Evolutionary conservation across 169 alveolate species (phyloP).

Genomic region (Amoebophrya sp.): DNA sequence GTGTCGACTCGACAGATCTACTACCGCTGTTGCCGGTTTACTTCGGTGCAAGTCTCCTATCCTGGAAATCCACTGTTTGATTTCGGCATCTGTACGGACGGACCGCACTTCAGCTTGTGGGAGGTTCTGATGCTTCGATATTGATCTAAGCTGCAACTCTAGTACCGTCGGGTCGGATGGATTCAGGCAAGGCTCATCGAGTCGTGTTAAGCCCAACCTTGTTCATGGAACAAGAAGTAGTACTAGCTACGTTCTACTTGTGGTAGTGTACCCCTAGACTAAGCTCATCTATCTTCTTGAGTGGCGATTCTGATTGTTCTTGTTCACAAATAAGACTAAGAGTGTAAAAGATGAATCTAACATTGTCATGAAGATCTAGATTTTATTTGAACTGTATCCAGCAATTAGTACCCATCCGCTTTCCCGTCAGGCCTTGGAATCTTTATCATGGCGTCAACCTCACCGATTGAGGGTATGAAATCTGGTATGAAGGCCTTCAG

Average conservation of each 20-base stretch:
- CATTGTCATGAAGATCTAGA: too few species aligned
- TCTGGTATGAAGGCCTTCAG: slow-evolving; percentile 71
- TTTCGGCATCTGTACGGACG: slow-evolving; percentile 34
- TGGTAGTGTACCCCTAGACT: too few species aligned
- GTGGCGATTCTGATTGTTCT: too few species aligned
- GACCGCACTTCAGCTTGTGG: neutral
- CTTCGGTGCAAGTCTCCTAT: slow-evolving; percentile 65
- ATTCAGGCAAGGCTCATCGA: slow-evolving; percentile 70
- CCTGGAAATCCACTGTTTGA: slow-evolving; percentile 66
- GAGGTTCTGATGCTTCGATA: neutral
- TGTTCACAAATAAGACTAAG: too few species aligned
- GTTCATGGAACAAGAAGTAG: too few species aligned
- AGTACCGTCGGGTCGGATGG: slow-evolving; percentile 63
- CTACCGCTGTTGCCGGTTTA: slow-evolving; percentile 60
- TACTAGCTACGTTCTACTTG: too few species aligned
- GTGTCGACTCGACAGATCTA: slow-evolving; percentile 37
- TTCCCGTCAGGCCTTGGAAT: neutral
- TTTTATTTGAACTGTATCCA: too few species aligned
- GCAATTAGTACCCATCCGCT: slow-evolving; percentile 60
- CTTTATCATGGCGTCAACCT: slow-evolving; percentile 29
- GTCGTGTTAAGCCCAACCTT: slow-evolving; percentile 62
- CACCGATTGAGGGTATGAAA: slow-evolving; percentile 69
- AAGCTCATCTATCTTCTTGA: too few species aligned
- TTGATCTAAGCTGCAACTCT: slow-evolving; percentile 54
- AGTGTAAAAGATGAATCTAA: too few species aligned